Evolutionary conservation across 2,329 filamentous ascomycete genomes (phyloP), one percentile per base, ranked within the genome.

Genomic region (Colletotrichum chrysophilum): DNA sequence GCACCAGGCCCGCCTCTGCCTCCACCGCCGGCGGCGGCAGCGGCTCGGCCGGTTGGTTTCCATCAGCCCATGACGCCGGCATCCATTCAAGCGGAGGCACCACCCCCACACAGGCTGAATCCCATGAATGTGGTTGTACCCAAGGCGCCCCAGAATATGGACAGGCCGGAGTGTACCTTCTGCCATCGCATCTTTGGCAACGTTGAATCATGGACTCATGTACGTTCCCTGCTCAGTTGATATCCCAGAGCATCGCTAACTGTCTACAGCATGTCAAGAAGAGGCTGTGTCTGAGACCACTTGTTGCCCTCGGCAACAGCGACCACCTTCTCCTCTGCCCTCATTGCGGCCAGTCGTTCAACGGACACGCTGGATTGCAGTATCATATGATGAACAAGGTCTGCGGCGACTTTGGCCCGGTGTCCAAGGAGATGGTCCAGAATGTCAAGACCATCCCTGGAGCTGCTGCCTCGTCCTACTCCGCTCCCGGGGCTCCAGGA

Each of bases 261-360:
- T 10, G 12, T 10, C 16, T 21, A 62, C 73, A 87, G 82, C 86
- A 87, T 70, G 75, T 82, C 8, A 80, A 80, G 56, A 84, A 83
- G 56, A 79, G 81, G 24, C 43, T 86, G 1, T 87, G 86, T 74
- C 79, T 78, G 78, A 66, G 73, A 10, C 79, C 80, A 1, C 24
- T 14, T 18, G 36, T 30, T 21, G 4, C 1, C 76, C 77, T 1
- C 76, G 71, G 7, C 43, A 79, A 1, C 66, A 77, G 4, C 82
- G 83, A 75, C 4, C 36, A 75, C 5, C 21, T 18, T 18, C 69
- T 75, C 24, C 79, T 82, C 1, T 91, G 89, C 68, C 76, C 82
- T 2, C 82, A 85, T 64, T 91, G 89, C 61, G 88, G 88, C 30
- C 82, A 85, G 56, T 82, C 83, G 2, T 90, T 91, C 60, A 81